Evolutionary conservation across 2,329 filamentous ascomycete genomes (phyloP).

Genomic region (Cylindrodendrum hubeiense): DNA sequence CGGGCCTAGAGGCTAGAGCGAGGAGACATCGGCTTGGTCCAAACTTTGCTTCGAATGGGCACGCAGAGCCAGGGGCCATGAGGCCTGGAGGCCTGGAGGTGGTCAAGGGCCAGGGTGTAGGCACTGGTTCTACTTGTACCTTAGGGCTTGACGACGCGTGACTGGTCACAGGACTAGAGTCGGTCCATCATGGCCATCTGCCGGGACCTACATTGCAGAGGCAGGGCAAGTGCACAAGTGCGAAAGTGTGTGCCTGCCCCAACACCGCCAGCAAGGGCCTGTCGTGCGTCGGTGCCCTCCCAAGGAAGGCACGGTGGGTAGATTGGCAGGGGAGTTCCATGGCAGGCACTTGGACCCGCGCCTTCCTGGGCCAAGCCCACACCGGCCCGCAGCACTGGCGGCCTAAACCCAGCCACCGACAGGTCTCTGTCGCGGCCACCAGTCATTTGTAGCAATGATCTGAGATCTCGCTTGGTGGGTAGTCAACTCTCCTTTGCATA

Average conservation of each 20-base stretch:
- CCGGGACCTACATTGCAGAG: conserved; percentile 9
- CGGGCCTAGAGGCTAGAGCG: not conserved
- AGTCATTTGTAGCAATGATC: conserved; percentile 43
- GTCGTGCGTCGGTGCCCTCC: conserved; percentile 13
- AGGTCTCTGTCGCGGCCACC: conserved; percentile 31
- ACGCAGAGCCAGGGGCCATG: not conserved
- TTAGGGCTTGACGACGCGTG: conserved; percentile 16
- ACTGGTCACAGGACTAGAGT: conserved; percentile 27
- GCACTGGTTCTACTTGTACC: not conserved
- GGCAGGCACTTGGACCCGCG: conserved; percentile 37
- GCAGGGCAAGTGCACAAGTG: not conserved
- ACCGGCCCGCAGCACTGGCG: conserved; percentile 13
- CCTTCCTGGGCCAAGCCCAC: conserved; percentile 19
- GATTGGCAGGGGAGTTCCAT: conserved; percentile 12
- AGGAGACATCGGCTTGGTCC: not conserved
- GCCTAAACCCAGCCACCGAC: conserved; percentile 4
- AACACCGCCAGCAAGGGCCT: conserved; percentile 18
- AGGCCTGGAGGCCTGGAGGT: no score
- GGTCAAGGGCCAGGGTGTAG: not conserved
- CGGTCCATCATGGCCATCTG: conserved; percentile 22
- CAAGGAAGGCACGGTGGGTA: not conserved
- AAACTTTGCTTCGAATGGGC: not conserved
- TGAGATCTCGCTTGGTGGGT: conserved; percentile 43
- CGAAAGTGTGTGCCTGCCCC: conserved; percentile 6
- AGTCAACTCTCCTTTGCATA: conserved; percentile 42